Evolutionary conservation across 768 basidiomycete genomes (phyloP), one percentile per base, ranked within the genome.

Genomic region (Atractiella rhizophila): DNA sequence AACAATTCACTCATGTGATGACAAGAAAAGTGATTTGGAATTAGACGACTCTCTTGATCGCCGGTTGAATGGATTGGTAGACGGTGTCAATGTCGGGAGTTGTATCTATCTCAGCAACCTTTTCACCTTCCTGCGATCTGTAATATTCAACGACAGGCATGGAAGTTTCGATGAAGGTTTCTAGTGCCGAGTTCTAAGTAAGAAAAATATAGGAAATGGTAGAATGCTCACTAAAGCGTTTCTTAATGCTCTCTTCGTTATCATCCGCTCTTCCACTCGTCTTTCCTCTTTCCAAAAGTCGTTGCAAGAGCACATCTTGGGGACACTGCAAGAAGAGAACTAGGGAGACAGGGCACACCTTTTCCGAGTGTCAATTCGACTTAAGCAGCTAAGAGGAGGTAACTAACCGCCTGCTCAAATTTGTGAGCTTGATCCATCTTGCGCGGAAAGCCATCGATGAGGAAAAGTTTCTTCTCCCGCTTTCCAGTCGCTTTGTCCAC

Each of bases 361-460:
- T 47, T 26, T 10, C 9, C n/a, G n/a, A 31, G 13, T 16, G 29
- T 20, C 4, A 8, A 10, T 12, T 23, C 29, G 8, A 5, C 32
- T 8, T 12, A 23, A n/a, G n/a, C 10, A 29, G 19, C 12, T 27
- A 26, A 27, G 7, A 15, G 28, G 28, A 8, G 19, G 9, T 5
- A 8, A 4, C 59, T n/a, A 49, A 83, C 88, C 35, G 72, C 66
- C 50, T 77, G 65, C 53, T 96, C 88, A 55, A 94, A 98, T 57
- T 73, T 73, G 53, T 74, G 45, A 0, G 86, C 88, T 61, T 98
- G 91, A 57, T 98, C 91, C 83, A 96, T 85, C 66, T 96, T 85
- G 46, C 88, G 70, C 40, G 88, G 91, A 62, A 96, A 96, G 1
- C 88, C 91, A 48, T 98, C 88, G 47, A 98, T 74, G 51, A 96